Evolutionary conservation across 768 basidiomycete genomes (phyloP).

Genomic region (Pisolithus microcarpus): DNA sequence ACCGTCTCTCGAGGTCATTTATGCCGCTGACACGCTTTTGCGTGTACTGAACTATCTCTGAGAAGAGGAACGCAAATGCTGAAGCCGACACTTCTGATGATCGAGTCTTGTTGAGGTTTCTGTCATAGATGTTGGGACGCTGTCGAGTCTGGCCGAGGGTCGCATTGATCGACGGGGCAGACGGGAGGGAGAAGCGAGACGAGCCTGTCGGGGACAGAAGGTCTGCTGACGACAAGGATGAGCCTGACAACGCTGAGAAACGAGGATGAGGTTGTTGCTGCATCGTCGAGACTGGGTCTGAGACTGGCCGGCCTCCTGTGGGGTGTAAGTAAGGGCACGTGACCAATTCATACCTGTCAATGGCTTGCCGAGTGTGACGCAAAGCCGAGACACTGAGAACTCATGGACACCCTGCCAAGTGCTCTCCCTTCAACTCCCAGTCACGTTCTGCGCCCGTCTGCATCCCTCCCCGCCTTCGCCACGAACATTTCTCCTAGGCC

Average conservation of each 20-base stretch:
- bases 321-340: not conserved
- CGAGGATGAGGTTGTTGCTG: constrained; percentile 48
- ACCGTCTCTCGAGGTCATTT: constrained; percentile 92
- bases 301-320: too few species aligned
- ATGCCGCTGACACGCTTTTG: constrained; percentile 94
- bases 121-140: constrained; percentile 82
- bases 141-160: constrained; percentile 32
- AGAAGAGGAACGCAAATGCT: constrained; percentile 87
- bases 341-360: not conserved
- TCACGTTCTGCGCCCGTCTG: constrained; percentile 7
- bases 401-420: constrained; percentile 1
- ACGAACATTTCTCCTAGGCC: not conserved
- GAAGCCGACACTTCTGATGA: constrained; percentile 75
- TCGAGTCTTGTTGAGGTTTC: constrained; percentile 82
- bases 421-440: not conserved
- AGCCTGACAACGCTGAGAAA: constrained; percentile 59
- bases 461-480: constrained; percentile 9
- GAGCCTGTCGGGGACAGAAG: constrained; percentile 47
- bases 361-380: not conserved
- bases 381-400: not conserved
- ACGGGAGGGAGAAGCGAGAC: constrained; percentile 67
- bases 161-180: constrained; percentile 41
- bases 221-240: constrained; percentile 43
- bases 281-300: constrained; percentile 28
- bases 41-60: constrained; percentile 91